Base-by-base conservation (phyloP, 2,329 filamentous ascomycete species). In the Cytospora leucostoma region DNA sequence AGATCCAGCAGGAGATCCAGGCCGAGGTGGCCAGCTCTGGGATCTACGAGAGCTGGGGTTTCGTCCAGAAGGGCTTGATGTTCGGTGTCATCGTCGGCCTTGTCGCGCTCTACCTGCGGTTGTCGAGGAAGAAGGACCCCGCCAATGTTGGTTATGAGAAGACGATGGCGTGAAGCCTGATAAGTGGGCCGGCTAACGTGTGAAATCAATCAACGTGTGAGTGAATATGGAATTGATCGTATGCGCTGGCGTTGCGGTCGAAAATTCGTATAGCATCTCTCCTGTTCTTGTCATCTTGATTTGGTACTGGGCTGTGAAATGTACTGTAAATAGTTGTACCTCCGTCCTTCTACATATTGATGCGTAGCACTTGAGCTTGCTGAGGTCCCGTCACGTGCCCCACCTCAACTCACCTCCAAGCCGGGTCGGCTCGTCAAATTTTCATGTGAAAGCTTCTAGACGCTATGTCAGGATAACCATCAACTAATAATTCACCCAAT, bases 41-140 rank as follows among this genome's bases (percentile, higher is more conserved):
- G 53, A 51, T 67, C 70, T 67, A 70, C 27, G 75, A 73, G 53
- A 76, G 75, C 37, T 82, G 74, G 75, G 78, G 77, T 27, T 69
- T 80, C 66, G 38, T 81, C 65, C 78, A 82, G 69, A 85, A 84
- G 76, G 77, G 75, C n/a, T 71, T 81, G 55, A 71, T 85, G 57
- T 80, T 85, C 68, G 76, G 74, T 51, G 74, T 83, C 56, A 77
- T 86, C 62, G 67, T 82, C 47, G 77, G 73, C 33, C 79, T 75
- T 57, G 71, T 85, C 56, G 78, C 72, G 33, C 68, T 77, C 53
- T 83, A 79, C 72, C 57, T 84, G 59, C 78, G 79, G 65, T 66
- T 79, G 64, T 75, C 74, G 59, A 76, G 70, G 66, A 74, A 70
- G 68, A 76, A 71, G 67, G 67, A 67, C 54, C 69, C 65, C 33